Conservation (phyloP, 2,329 filamentous ascomycete genomes). For the Laburnicola sp. region DNA sequence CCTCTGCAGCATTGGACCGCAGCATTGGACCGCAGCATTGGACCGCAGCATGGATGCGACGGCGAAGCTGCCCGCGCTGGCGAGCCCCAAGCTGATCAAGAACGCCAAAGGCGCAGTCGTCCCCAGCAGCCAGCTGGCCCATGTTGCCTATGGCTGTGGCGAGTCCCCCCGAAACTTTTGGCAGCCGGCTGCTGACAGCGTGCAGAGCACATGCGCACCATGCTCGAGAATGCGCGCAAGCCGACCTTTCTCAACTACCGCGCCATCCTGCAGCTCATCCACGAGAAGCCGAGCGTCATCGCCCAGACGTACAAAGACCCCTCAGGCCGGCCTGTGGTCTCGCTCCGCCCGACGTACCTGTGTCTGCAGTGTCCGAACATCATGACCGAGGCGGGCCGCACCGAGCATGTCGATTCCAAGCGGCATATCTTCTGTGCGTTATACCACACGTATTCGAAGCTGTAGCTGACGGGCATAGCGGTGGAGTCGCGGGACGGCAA, state of each 20-base stretch:
- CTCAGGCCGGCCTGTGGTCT: conserved; percentile 60
- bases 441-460: conserved; percentile 4
- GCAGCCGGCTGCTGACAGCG: conserved; percentile 21
- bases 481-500: conserved; percentile 76
- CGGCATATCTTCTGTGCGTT: conserved; percentile 71
- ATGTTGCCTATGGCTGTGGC: conserved; percentile 51
- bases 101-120: conserved; percentile 47
- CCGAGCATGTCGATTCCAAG: conserved; percentile 69
- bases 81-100: conserved; percentile 51
- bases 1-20: no score
- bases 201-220: conserved; percentile 71
- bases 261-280: conserved; percentile 69
- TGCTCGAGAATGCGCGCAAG: conserved; percentile 69
- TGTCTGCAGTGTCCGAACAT: conserved; percentile 70
- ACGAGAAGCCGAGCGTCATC: conserved; percentile 67
- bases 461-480: conserved; percentile 53
- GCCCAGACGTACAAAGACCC: conserved; percentile 62
- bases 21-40: no score
- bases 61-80: conserved; percentile 45
- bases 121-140: conserved; percentile 44
- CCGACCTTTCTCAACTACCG: conserved; percentile 73
- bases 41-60: conserved; percentile 45
- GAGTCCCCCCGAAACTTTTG: conserved; percentile 14
- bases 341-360: conserved; percentile 56
- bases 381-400: conserved; percentile 65